Evolutionary conservation across 176 grass and related monocot species (phyloP).

Genomic region (Juncus effusus): DNA sequence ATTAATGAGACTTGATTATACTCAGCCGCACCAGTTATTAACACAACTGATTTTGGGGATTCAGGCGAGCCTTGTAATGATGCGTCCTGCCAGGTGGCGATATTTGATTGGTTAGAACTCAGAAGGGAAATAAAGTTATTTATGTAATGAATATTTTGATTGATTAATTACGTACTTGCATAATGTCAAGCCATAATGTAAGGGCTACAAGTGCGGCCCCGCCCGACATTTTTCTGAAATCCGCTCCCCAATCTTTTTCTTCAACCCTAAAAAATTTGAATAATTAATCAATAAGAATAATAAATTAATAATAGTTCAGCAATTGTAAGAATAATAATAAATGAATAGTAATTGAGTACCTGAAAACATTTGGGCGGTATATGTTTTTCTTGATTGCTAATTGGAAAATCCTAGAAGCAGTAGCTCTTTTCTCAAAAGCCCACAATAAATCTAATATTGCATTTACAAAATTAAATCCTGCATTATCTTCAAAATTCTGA

Average conservation of each 20-base stretch:
- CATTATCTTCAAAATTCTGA: slow-evolving; percentile 46
- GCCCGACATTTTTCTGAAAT: slow-evolving; percentile 79
- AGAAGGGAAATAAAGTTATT: slow-evolving; percentile 1
- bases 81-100: slow-evolving; percentile 62
- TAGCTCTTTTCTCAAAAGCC: slow-evolving; percentile 83
- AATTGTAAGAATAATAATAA: background rate
- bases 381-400: slow-evolving; percentile 71
- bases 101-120: slow-evolving; percentile 11
- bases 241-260: slow-evolving; percentile 84
- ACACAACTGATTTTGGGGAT: slow-evolving; percentile 82
- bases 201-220: slow-evolving; percentile 80
- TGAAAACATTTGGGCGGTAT: slow-evolving; percentile 64
- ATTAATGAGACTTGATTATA: slow-evolving; percentile 88
- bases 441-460: slow-evolving; percentile 83
- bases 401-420: slow-evolving; percentile 84
- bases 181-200: slow-evolving; percentile 91
- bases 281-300: slow-evolving; percentile 18
- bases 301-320: slow-evolving; percentile 4
- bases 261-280: slow-evolving; percentile 42
- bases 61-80: slow-evolving; percentile 85
- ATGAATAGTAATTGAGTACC: slow-evolving; percentile 42
- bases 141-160: slow-evolving; percentile 39
- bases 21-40: slow-evolving; percentile 85
- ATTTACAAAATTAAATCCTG: slow-evolving; percentile 92
- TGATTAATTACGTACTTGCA: slow-evolving; percentile 72